phyloP scores from a whole-genome alignment of 1,284 basidiomycete species.

The Pulchroboletus neoregius region DNA sequence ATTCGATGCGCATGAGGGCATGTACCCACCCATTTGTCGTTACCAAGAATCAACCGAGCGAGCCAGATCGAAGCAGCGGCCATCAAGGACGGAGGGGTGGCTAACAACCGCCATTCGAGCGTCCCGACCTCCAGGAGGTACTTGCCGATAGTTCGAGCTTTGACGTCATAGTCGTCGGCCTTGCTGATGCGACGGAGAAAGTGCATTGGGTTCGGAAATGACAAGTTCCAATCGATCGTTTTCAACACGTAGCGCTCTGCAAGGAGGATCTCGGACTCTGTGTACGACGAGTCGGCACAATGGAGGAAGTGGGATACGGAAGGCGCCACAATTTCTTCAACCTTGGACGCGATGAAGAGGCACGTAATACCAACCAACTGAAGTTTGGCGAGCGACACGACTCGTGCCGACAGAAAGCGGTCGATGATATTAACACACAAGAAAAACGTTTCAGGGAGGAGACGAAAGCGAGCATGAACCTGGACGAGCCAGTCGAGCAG shows the following conservation, averaged over 20 bases:
- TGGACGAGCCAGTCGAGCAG: slow-evolving; percentile 98
- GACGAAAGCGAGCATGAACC: slow-evolving; percentile 89
- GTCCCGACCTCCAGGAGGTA: slow-evolving; percentile 90
- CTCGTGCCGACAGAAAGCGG: slow-evolving; percentile 88
- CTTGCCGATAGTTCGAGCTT: slow-evolving; percentile 89
- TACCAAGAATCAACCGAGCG: slow-evolving; percentile 80
- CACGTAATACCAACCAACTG: slow-evolving; percentile 95
- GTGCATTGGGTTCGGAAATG: slow-evolving; percentile 92
- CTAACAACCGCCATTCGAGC: slow-evolving; percentile 83
- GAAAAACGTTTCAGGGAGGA: slow-evolving; percentile 95
- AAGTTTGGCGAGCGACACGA: slow-evolving; percentile 88
- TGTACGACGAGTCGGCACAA: slow-evolving; percentile 87
- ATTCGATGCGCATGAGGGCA: not conserved
- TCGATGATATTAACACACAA: slow-evolving; percentile 95
- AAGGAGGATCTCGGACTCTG: slow-evolving; percentile 83
- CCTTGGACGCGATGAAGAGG: slow-evolving; percentile 92
- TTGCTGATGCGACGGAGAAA: slow-evolving; percentile 91
- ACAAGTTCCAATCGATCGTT: slow-evolving; percentile 88
- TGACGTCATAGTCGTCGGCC: slow-evolving; percentile 93
- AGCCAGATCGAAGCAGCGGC: slow-evolving; percentile 92
- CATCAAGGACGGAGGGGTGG: slow-evolving; percentile 78
- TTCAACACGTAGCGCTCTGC: slow-evolving; percentile 93
- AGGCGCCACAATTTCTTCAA: slow-evolving; percentile 94
- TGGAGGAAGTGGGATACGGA: slow-evolving; percentile 85
- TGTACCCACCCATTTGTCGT: slow-evolving; percentile 77